Evolutionary conservation across 352 stramenopile genomes (phyloP), one percentile per base, ranked within the genome.

Genomic region (Elongisporangium undulatum): DNA sequence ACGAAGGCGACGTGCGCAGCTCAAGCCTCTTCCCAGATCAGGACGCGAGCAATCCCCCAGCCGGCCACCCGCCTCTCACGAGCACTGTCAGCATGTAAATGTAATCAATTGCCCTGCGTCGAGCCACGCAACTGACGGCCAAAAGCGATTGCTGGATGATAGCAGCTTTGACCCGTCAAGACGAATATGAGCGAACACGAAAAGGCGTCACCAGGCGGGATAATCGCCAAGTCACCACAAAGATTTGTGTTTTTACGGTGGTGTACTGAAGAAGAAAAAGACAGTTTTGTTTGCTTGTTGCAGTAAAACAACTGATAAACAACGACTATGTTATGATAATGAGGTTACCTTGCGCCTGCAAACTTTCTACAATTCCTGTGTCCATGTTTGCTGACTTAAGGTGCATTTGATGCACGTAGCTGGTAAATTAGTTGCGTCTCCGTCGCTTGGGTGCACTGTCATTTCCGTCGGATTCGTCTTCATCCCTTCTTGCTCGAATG

Each of bases 401-500:
- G 34, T 45, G 34, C 34, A 17, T 45, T 45, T 45, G 34, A 45
- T 45, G n/a, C n/a, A n/a, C n/a, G 34, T 45, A 45, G 34, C 34
- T 45, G 34, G 34, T 45, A 45, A 45, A 45, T 45, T 45, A 45
- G 34, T 45, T 45, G 34, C 12, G 34, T 45, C 34, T 45, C 34
- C 41, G 6, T 53, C 45, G 21, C 55, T 57, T 50, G 22, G 29
- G 66, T 50, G 56, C 51, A 34, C 17, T 48, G 39, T 49, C 55
- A 50, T 41, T 48, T 20, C 17, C 38, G 13, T 75, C 68, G 56
- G 74, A 66, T 22, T 74, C 63, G 2, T 52, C 20, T 67, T 67
- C 38, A 89, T 91, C 20, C 88, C 79, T 15, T 77, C 82, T 16
- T 79, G 79, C 10, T 91, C 89, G 59, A 88, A 88, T 56, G 89